Evolutionary conservation across 163 green algal species (phyloP), one percentile per base, ranked within the genome.

Genomic region (Chlorella variabilis): DNA sequence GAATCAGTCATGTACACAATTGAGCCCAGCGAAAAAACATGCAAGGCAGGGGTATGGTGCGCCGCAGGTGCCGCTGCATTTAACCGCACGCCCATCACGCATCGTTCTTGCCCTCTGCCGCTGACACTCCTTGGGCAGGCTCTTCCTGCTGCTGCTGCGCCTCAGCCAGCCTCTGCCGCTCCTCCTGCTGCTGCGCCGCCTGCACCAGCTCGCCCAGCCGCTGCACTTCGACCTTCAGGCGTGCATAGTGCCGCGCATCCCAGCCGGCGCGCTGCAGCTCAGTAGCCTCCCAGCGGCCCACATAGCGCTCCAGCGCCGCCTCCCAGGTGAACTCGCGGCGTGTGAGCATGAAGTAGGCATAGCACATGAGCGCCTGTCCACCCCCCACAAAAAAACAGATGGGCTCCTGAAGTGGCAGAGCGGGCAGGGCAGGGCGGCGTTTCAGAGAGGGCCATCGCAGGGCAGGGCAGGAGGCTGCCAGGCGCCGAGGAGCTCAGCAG

Each of bases 321-420:
- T 80, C 73, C 73, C 73, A 80, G 9, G 21, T 29, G 38, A 80
- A 80, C n/a, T 80, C 73, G 3, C 34, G 31, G 51, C 73, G 73
- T 15, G 73, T 80, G 15, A 48, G 33, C 73, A 70, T 59, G n/a
- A 80, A 80, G 20, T 54, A 80, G 4, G n/a, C 4, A 15, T 80
- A 80, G 38, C 36, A 41, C 2, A 51, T 41, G 38, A 80, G 45
- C 27, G 59, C 73, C 73, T 80, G 73, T 0, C 25, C 73, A 3
- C 73, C 73, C 6, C 73, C 73, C 54, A 80, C 73, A 33, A 80
- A 80, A 41, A 80, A 80, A 18, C 73, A 80, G 73, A 80, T 56
- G 1, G 73, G 73, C 56, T 80, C 54, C 54, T 63, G 54, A 9
- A 63, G 45, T 54, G 15, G 15, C n/a, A 54, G 11, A 54, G 45